phyloP scores from a whole-genome alignment of 2,329 filamentous ascomycete species.

The Purpureocillium lavendulum region DNA sequence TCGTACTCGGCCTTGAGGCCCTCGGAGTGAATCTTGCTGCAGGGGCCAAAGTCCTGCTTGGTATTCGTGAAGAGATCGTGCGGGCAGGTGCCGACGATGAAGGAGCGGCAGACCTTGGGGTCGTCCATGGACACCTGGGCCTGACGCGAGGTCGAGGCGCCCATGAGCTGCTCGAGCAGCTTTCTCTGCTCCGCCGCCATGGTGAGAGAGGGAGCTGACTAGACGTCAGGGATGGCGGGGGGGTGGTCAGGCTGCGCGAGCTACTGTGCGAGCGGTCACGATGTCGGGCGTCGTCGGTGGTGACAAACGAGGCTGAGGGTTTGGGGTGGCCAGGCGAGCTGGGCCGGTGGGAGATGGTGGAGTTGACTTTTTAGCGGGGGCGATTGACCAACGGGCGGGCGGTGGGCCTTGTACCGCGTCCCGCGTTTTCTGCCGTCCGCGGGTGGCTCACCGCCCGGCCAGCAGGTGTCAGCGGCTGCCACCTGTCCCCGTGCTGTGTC shows the following conservation, averaged over 20 bases:
- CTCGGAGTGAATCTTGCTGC: constrained; percentile 82
- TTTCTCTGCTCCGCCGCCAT: constrained; percentile 98
- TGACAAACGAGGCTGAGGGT: not conserved
- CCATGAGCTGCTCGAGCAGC: constrained; percentile 96
- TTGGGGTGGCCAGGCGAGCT: not conserved
- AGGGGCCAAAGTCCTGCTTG: constrained; percentile 89
- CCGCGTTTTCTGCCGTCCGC: not conserved
- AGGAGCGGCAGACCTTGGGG: constrained; percentile 89
- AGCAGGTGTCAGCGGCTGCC: no score
- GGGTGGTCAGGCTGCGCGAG: not conserved
- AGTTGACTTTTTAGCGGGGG: not conserved
- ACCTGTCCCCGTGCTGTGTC: not conserved
- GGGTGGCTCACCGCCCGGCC: not conserved
- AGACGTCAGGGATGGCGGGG: not conserved
- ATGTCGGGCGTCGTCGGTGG: no score
- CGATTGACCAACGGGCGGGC: not conserved
- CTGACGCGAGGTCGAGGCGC: constrained; percentile 62
- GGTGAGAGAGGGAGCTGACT: constrained; percentile 11
- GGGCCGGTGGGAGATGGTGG: not conserved
- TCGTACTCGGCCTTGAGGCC: constrained; percentile 86
- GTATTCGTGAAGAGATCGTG: constrained; percentile 99
- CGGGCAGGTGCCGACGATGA: constrained; percentile 86
- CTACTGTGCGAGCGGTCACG: not conserved
- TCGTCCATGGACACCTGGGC: constrained; percentile 83
- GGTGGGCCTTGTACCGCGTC: not conserved